phyloP scores from a whole-genome alignment of 768 basidiomycete species.

The Kwoniella botswanensis region DNA sequence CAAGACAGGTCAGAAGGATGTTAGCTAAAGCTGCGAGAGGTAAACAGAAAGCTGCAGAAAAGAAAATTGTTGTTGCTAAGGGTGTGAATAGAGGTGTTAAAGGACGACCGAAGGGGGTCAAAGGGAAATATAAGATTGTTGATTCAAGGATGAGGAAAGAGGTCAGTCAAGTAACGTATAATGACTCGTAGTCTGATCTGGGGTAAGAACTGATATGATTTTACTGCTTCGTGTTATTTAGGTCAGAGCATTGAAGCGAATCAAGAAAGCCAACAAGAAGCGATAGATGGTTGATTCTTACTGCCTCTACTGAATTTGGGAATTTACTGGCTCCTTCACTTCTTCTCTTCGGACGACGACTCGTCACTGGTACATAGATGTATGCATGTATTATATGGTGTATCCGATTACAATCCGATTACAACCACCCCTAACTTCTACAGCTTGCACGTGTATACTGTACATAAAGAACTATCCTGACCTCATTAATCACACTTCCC shows the following conservation, averaged over 20 bases:
- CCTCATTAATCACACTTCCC: too few relatives aligned
- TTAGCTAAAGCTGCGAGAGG: conserved; percentile 63
- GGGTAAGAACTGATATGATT: neutral
- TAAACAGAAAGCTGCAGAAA: conserved; percentile 65
- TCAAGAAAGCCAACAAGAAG: conserved; percentile 72
- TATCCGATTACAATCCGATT: conserved; percentile 1
- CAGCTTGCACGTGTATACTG: neutral
- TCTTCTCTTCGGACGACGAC: neutral
- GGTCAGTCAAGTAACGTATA: conserved; percentile 22
- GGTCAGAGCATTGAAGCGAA: conserved; percentile 82
- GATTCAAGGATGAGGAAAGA: conserved; percentile 88
- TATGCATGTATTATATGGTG: conserved; percentile 28
- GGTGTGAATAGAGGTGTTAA: conserved; percentile 86
- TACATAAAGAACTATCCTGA: neutral
- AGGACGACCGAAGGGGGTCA: conserved; percentile 93
- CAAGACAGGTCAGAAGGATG: conserved; percentile 87
- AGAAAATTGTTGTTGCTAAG: conserved; percentile 89
- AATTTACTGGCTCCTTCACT: neutral
- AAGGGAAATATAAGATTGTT: conserved; percentile 93
- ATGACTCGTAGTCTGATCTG: neutral
- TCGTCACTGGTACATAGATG: neutral
- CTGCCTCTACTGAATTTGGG: neutral
- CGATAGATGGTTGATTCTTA: conserved; percentile 11
- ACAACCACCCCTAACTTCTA: neutral
- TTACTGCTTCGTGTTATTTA: conserved; percentile 55